Evolutionary conservation across 2,329 filamentous ascomycete species (phyloP), one percentile per base, ranked within the genome.

Genomic region (Hypoxylon sp.): DNA sequence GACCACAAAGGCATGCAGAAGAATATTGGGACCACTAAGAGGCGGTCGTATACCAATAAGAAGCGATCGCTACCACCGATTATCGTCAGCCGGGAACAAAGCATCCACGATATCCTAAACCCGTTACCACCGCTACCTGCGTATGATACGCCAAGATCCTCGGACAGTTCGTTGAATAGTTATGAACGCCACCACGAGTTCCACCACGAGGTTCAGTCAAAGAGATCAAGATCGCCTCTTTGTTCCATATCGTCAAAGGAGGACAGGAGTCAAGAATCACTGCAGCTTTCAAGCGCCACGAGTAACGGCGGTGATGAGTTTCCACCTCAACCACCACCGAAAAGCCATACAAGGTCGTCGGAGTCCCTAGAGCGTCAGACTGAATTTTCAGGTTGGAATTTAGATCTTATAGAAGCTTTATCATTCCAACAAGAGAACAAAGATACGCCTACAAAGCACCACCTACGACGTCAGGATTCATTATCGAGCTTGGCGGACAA

Each of bases 121-220:
- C 75, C 79, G 41, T 60, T 79, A 22, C 78, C 81, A 50, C 74
- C 78, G 47, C 71, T 79, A 17, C 76, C 77, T 15, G 32, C 57
- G n/a, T 75, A 69, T 54, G 75, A 74, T 51, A 77, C 74, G 11
- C 75, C 77, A 46, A 74, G 77, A 60, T 80, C 80, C 17, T 79
- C 81, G 22, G 76, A 76, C 47, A 81, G 78, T 66, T 84, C 82
- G 72, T 79, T 83, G 70, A 81, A 78, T 68, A 81, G 78, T 65
- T 79, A 73, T 58, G 78, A 82, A 41, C 75, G 73, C 66, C 74
- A 78, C 68, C 72, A 62, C 53, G 74, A 74, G 55, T 67, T 52
- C 41, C 68, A 71, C 30, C 65, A 68, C 17, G 65, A 74, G 56
- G 72, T 70, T 59, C 71, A 72, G 59, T 72, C 67, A 67, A 72